Evolutionary conservation across 129 eudicot genomes (phyloP).

Genomic region (Flaveria robusta): DNA sequence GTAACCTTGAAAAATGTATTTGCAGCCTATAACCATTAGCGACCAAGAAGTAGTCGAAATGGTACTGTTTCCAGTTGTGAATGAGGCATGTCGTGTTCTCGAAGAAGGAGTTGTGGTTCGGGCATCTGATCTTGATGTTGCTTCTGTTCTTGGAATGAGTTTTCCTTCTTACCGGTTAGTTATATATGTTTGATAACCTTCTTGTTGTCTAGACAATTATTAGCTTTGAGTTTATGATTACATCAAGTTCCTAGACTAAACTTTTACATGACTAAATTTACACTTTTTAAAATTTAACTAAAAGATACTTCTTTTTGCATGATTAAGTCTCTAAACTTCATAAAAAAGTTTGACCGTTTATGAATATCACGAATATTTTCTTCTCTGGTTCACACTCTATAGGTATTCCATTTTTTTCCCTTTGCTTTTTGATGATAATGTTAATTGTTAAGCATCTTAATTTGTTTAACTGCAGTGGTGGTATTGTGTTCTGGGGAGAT

Average conservation of each 20-base stretch:
- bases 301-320: too few species aligned
- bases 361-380: too few species aligned
- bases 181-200: neutral
- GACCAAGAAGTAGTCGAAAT: conserved; percentile 86
- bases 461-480: conserved; percentile 61
- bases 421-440: neutral
- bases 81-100: conserved; percentile 92
- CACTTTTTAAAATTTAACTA: too few species aligned
- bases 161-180: conserved; percentile 96
- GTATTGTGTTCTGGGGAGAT: conserved; percentile 93
- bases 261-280: too few species aligned
- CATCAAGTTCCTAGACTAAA: too few species aligned
- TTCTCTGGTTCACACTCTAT: neutral
- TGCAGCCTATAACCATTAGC: conserved; percentile 73
- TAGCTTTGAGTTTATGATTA: too few species aligned
- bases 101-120: conserved; percentile 90
- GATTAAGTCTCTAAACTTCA: neutral
- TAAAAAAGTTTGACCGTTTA: too few species aligned
- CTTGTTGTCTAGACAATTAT: neutral
- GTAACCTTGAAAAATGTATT: conserved; percentile 14
- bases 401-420: neutral
- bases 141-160: conserved; percentile 98
- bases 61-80: conserved; percentile 91
- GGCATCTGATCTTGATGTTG: conserved; percentile 92
- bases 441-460: neutral